These are phyloP conservation scores for Colletotrichum incanum DNA, from an alignment of 2,329 filamentous ascomycete species.

Conservation along the genomic window DNA sequence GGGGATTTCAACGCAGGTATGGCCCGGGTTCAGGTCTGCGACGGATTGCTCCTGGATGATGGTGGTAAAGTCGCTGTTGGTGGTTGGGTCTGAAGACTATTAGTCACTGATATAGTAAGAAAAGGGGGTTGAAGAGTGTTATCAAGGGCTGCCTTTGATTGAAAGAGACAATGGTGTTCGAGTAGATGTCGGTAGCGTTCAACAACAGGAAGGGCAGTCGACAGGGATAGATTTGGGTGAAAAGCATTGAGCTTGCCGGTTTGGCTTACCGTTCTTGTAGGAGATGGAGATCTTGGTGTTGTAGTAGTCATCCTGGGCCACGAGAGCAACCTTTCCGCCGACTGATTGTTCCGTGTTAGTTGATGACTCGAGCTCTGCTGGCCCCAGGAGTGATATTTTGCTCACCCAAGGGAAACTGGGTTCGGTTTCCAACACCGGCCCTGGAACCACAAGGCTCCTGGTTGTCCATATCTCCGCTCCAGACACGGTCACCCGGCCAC, in stretches of 20 bases:
- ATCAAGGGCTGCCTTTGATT: not conserved
- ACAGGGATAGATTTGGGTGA: no score
- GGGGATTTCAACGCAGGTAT: conserved; percentile 56
- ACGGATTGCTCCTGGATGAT: conserved; percentile 49
- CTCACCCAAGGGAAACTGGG: conserved; percentile 66
- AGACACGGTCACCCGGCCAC: conserved; percentile 68
- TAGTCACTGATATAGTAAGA: conserved; percentile 2
- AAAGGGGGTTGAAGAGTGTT: not conserved
- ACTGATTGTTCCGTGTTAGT: conserved; percentile 51
- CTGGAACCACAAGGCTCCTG: conserved; percentile 67
- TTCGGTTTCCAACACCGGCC: conserved; percentile 61
- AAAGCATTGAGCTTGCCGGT: no score
- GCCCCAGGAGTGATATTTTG: not conserved
- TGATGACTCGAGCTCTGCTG: not conserved
- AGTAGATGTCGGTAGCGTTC: not conserved
- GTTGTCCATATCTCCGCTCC: conserved; percentile 66
- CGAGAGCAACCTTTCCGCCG: conserved; percentile 65
- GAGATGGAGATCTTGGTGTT: conserved; percentile 66
- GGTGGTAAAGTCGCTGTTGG: conserved; percentile 53
- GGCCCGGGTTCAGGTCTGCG: conserved; percentile 55
- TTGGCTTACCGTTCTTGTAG: conserved; percentile 60
- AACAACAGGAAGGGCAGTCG: not conserved
- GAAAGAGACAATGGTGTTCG: not conserved
- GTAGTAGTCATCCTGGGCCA: conserved; percentile 68
- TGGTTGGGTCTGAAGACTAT: conserved; percentile 48